Conservation (phyloP, 495 filamentous ascomycete species). For the Aspergillus nanangensis region DNA sequence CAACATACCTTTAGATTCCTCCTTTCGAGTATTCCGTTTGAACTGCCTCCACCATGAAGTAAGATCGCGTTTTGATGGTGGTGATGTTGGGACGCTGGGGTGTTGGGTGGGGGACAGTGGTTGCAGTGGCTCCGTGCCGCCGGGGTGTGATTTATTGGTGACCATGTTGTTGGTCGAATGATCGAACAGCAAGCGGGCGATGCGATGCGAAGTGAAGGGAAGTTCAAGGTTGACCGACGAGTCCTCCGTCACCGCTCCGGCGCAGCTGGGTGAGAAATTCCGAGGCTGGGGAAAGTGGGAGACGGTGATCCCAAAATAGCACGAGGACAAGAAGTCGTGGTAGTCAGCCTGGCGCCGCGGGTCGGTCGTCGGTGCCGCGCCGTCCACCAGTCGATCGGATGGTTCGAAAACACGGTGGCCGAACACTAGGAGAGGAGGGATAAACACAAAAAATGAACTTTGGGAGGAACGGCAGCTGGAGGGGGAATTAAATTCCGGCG, state of each 20-base stretch:
- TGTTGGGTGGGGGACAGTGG: conserved; percentile 29
- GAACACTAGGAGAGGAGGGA: background rate
- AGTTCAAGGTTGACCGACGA: conserved; percentile 5
- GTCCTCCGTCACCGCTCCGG: conserved; percentile 33
- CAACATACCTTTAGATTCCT: conserved; percentile 74
- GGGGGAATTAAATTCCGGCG: too few species aligned
- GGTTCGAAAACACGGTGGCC: background rate
- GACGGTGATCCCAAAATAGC: conserved; percentile 32
- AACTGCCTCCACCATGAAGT: conserved; percentile 93
- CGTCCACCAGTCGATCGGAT: conserved; percentile 6
- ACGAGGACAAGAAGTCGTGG: conserved; percentile 17
- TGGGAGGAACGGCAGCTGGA: too few species aligned
- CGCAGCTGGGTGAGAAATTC: conserved; percentile 28
- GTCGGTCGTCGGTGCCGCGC: conserved; percentile 18
- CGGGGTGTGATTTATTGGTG: too few species aligned
- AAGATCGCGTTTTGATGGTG: conserved; percentile 73
- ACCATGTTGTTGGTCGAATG: too few species aligned
- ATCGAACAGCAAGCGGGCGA: conserved; percentile 11
- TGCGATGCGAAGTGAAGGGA: conserved; percentile 3
- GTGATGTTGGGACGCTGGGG: conserved; percentile 40
- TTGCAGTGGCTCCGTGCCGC: conserved; percentile 31
- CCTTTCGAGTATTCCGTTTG: conserved; percentile 67
- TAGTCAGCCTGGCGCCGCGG: conserved; percentile 14
- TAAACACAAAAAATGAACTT: too few species aligned
- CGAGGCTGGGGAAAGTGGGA: conserved; percentile 29